Base-by-base conservation (phyloP, 352 stramenopile genomes). In the Globisporangium nagaii region DNA sequence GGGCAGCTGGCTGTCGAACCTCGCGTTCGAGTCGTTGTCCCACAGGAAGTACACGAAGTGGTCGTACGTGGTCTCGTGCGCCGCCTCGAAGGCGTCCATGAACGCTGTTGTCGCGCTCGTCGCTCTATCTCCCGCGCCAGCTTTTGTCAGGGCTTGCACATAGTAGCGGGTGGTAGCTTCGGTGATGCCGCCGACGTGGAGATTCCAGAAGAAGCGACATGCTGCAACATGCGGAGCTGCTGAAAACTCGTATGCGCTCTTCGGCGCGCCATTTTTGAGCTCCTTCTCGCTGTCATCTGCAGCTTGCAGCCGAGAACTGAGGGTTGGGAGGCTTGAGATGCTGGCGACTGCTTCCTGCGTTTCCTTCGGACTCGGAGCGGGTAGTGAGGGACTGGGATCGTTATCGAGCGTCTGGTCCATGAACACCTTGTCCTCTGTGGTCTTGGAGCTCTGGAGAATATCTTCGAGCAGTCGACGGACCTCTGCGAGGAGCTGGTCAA, bases 11-110 rank as follows among this genome's bases (percentile, higher is more conserved):
- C n/a, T 25, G 22, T 56, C 45, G 20, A 50, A 57, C 7, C 48
- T 60, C 48, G 48, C 41, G 24, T 64, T 62, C 40, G 63, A n/a
- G 24, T 55, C 30, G 15, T 48, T 34, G 13, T 45, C 34, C 57
- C 62, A 83, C 50, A 63, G 68, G 30, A 86, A 57, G 53, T 79
- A 86, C 32, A 86, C 61, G 30, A 81, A 83, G 43, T 84, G 72
- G n/a, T 52, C 49, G 52, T 80, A 83, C 34, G 58, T n/a, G 10
- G 50, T 43, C 28, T 80, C 71, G 53, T 78, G 53, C 27, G 65
- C 55, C 36, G 59, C 49, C 58, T 83, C 70, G 20, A 78, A 67
- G 3, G 48, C 47, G 4, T 70, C 54, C 49, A 75, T 72, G 19
- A 53, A 61, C 17, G 59, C 22, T 24, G 71, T 58, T n/a, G 64